Evolutionary conservation across 345 rosid species (phyloP), one percentile per base, ranked within the genome.

Genomic region (Sonneratia caseolaris): DNA sequence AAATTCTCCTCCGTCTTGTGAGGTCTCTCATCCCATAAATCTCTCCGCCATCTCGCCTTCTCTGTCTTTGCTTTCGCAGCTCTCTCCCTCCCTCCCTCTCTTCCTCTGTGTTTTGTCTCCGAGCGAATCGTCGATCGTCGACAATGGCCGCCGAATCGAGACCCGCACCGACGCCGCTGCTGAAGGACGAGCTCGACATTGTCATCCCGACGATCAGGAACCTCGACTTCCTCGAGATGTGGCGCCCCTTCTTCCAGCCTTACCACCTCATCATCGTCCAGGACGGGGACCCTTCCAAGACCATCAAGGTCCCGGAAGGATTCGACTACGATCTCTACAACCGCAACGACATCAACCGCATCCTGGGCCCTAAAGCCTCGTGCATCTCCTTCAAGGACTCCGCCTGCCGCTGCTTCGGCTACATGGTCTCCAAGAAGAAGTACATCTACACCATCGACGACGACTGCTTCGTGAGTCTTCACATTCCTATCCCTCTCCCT

Each of bases 201-300:
- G 95, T 91, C 62, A 91, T 91, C 71, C 95, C 97, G 22, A 91
- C 95, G 37, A 91, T 89, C 70, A 73, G 97, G 35, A 89, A 78
- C 86, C 86, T 91, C 9, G 93, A 87, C 64, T 91, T 91, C 79
- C 76, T 91, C 73, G 95, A 91, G 83, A 81, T 79, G 86, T 91
- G 96, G 96, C 86, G 91, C 72, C 89, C 97, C 5, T 91, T 86
- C 73, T 84, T 91, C 74, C 83, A 89, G 78, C 82, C 73, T 0
- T 91, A 89, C 84, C 97, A 91, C 64, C 81, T 91, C 57, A 91
- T 91, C 84, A 91, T 91, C 45, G 90, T 91, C 64, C 97, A 89
- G 71, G 97, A 91, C 62, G 97, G 97, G 12, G 96, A 91, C 48
- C 96, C 97, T 24, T 77, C 86, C 0, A 85, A 86, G 82, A 76